A percentile compares a stretch with the other conserved stretches of the same genome.
phyloP scores from a whole-genome alignment of 306 rosid species.

The Lathyrus tuberosus region DNA sequence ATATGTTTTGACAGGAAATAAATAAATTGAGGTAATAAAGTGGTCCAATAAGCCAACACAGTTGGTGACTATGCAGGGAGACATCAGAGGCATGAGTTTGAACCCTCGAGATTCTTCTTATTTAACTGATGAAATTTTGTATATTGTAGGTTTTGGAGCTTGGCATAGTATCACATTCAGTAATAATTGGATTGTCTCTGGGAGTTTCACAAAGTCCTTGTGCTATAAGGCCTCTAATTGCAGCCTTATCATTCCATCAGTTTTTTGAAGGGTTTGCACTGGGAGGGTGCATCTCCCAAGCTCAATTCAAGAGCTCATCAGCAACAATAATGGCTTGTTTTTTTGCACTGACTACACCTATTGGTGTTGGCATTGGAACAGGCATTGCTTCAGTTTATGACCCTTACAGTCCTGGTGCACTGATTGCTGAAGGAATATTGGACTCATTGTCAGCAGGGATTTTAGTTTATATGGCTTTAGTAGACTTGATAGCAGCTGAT shows the following conservation, averaged over 20 bases:
- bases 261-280: constrained; percentile 99
- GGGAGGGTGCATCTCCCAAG: constrained; percentile 96
- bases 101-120: too few species aligned
- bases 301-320: constrained; percentile 70
- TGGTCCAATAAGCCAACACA: too few species aligned
- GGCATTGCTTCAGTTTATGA: constrained; percentile 67
- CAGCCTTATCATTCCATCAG: constrained; percentile 89
- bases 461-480: constrained; percentile 91
- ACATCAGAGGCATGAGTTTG: too few species aligned
- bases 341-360: constrained; percentile 80
- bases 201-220: constrained; percentile 97
- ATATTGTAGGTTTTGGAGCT: constrained; percentile 80
- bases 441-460: constrained; percentile 87
- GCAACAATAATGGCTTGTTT: constrained; percentile 79
- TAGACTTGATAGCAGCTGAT: constrained; percentile 92
- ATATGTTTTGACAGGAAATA: too few species aligned
- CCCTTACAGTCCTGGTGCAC: constrained; percentile 71
- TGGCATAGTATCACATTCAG: constrained; percentile 95
- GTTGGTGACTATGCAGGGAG: neutral
- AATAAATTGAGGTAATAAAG: too few species aligned
- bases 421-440: constrained; percentile 73
- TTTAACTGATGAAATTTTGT: neutral
- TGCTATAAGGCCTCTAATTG: constrained; percentile 82
- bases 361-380: constrained; percentile 72
- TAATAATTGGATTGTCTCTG: constrained; percentile 80